A percentile compares a stretch with the other conserved stretches of the same genome.
phyloP scores from a whole-genome alignment of 371 early-diverging fungal species.

The Apophysomyces variabilis region DNA sequence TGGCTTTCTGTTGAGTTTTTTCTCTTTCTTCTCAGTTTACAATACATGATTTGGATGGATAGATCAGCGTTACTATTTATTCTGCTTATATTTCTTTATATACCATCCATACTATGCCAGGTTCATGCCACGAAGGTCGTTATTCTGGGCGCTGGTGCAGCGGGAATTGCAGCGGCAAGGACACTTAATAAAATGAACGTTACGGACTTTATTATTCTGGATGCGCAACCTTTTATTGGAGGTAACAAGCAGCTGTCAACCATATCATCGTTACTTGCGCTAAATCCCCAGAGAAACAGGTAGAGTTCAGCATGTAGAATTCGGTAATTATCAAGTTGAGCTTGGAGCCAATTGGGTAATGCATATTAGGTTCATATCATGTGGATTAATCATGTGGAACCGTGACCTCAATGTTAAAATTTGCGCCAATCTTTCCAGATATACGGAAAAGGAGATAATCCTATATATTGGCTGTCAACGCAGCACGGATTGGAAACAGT shows the following conservation, averaged over 20 bases:
- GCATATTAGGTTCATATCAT: background rate
- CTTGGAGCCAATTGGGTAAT: slow-evolving; percentile 56
- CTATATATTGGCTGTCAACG: slow-evolving; percentile 39
- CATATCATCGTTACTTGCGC: background rate
- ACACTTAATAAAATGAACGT: slow-evolving; percentile 24
- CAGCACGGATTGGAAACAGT: slow-evolving; percentile 38
- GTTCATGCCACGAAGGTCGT: slow-evolving; percentile 32
- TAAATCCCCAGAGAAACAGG: slow-evolving; percentile 21
- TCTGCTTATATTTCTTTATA: background rate
- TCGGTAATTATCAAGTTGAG: slow-evolving; percentile 40
- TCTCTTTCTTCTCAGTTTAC: background rate
- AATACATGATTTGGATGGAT: background rate
- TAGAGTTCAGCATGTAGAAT: slow-evolving; percentile 39
- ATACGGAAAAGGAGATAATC: slow-evolving; percentile 52
- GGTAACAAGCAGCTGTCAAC: slow-evolving; percentile 20
- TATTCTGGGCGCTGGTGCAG: slow-evolving; percentile 51
- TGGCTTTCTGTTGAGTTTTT: slow-evolving; percentile 7
- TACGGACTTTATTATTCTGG: slow-evolving; percentile 43
- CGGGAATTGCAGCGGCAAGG: slow-evolving; percentile 48
- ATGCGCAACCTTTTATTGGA: slow-evolving; percentile 45
- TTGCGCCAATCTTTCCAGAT: slow-evolving; percentile 26
- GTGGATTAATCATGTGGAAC: background rate
- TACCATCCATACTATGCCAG: background rate
- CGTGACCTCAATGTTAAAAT: background rate
- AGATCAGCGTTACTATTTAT: too few species aligned